phyloP scores from a whole-genome alignment of 331 rosid species.

The Malus hybrid region DNA sequence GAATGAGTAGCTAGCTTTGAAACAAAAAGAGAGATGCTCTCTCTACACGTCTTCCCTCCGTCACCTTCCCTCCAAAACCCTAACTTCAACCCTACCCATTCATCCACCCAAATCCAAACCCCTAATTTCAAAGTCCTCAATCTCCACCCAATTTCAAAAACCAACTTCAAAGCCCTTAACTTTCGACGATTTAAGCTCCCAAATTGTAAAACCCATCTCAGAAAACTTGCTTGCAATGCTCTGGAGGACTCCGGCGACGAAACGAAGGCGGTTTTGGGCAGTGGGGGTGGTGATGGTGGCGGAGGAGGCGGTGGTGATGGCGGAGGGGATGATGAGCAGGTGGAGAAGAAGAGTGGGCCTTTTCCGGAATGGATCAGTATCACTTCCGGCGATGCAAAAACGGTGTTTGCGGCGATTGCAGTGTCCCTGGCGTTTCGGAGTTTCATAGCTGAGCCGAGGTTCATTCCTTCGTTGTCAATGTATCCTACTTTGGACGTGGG shows the following conservation, averaged over 20 bases:
- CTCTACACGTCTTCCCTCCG: constrained; percentile 39
- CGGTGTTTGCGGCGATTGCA: constrained; percentile 82
- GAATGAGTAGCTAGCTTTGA: background rate
- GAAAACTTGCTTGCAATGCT: constrained; percentile 34
- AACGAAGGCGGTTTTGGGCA: constrained; percentile 30
- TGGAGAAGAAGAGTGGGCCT: constrained; percentile 49
- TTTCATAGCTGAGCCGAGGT: constrained; percentile 96
- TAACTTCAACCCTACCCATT: constrained; percentile 18
- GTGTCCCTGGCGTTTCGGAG: constrained; percentile 83
- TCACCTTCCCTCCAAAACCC: constrained; percentile 38
- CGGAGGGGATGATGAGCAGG: constrained; percentile 41
- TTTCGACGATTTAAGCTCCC: constrained; percentile 8
- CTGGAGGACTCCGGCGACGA: constrained; percentile 55
- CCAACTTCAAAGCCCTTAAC: constrained; percentile 13
- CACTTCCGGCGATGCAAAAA: constrained; percentile 74
- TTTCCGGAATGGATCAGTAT: constrained; percentile 71
- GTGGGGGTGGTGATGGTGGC: constrained; percentile 38
- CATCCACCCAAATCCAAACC: constrained; percentile 24
- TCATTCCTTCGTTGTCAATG: constrained; percentile 97
- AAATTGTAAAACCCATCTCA: constrained; percentile 23
- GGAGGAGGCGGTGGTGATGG: constrained; percentile 41
- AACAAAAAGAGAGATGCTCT: constrained; percentile 35
- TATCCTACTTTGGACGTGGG: constrained; percentile 99
- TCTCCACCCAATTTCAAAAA: constrained; percentile 7
- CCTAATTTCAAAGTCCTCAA: constrained; percentile 13